Evolutionary conservation across 2,329 filamentous ascomycete genomes (phyloP).

Genomic region (Aspergillus sp.): DNA sequence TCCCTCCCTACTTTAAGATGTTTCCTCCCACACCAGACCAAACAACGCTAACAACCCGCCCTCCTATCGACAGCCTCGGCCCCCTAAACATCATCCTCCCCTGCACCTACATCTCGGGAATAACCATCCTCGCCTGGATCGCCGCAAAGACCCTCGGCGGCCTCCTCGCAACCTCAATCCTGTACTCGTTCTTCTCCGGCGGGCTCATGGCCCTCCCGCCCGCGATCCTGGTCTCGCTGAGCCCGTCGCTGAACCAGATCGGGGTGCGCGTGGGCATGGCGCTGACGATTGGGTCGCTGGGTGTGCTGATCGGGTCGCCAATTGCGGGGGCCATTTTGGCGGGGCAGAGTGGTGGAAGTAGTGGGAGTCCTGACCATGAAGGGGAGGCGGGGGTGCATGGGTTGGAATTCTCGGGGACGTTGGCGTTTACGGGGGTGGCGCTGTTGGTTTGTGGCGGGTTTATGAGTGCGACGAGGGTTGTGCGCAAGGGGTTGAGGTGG

Average conservation of each 20-base stretch:
- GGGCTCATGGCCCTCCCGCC: slow-evolving; percentile 44
- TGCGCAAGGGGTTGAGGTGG: not conserved
- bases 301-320: slow-evolving; percentile 26
- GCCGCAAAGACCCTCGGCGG: slow-evolving; percentile 25
- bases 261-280: slow-evolving; percentile 50
- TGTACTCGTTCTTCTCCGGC: slow-evolving; percentile 48
- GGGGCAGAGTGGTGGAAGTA: no score
- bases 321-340: slow-evolving; percentile 25
- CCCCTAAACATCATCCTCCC: slow-evolving; percentile 41
- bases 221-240: slow-evolving; percentile 39
- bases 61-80: slow-evolving; percentile 21
- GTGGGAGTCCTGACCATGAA: not conserved
- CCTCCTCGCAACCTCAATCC: slow-evolving; percentile 35
- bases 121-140: slow-evolving; percentile 41
- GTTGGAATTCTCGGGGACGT: slow-evolving; percentile 11
- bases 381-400: slow-evolving; percentile 5
- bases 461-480: slow-evolving; percentile 17
- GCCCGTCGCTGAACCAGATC: slow-evolving; percentile 34
- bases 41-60: no score
- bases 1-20: no score
- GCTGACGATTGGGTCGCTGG: slow-evolving; percentile 23
- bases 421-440: slow-evolving; percentile 16
- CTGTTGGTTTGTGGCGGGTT: slow-evolving; percentile 7
- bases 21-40: no score
- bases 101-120: slow-evolving; percentile 27